Conservation (phyloP, 2,329 filamentous ascomycete species). For the Epichloe festucae region DNA sequence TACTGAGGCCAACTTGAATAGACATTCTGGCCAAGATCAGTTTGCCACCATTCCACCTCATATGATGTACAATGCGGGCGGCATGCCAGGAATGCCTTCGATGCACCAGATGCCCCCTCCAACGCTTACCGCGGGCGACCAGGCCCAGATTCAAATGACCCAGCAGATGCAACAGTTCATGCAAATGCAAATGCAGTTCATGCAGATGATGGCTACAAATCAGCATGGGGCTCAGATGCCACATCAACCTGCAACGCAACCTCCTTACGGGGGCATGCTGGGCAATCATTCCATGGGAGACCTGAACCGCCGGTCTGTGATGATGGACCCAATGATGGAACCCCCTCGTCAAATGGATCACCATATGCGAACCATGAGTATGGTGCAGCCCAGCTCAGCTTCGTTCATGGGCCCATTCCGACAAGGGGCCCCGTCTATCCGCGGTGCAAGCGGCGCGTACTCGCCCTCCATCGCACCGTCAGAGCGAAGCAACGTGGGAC, state of each 20-base stretch:
- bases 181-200: conserved; percentile 92
- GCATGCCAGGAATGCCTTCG: conserved; percentile 15
- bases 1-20: conserved; percentile 23
- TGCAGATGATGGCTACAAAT: conserved; percentile 60
- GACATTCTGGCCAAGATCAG: conserved; percentile 32
- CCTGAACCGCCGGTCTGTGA: conserved; percentile 31
- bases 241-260: conserved; percentile 15
- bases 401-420: conserved; percentile 40
- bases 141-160: conserved; percentile 66
- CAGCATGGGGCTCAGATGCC: conserved; percentile 20
- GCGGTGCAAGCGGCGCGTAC: conserved; percentile 45
- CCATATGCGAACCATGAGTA: conserved; percentile 62
- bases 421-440: conserved; percentile 18
- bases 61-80: conserved; percentile 25
- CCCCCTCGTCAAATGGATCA: conserved; percentile 26
- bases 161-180: conserved; percentile 80
- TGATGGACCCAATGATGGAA: conserved; percentile 34
- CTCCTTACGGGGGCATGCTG: conserved; percentile 14
- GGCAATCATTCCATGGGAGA: conserved; percentile 31
- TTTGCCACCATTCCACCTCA: conserved; percentile 33
- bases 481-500: conserved; percentile 85
- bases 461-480: conserved; percentile 87
- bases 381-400: conserved; percentile 57
- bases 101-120: conserved; percentile 31
- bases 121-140: conserved; percentile 47